Conservation (phyloP, 345 rosid species). For the Eucalyptus camaldulensis region DNA sequence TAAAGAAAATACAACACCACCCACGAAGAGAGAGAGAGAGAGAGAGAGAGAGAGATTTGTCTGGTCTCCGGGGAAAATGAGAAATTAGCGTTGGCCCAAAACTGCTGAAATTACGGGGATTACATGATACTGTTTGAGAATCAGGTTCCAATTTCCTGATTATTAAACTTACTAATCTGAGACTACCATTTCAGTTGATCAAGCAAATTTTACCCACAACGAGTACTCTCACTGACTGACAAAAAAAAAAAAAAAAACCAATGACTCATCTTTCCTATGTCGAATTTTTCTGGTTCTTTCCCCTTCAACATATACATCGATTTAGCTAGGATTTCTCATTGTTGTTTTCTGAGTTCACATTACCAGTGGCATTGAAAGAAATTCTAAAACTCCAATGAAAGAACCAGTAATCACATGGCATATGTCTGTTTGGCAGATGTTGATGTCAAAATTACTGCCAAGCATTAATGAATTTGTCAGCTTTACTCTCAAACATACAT, state of each 20-base stretch:
- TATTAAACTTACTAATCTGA: neutral
- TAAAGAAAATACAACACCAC: neutral
- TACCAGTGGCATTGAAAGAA: neutral
- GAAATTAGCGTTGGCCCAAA: neutral
- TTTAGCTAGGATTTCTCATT: neutral
- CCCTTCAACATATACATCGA: neutral
- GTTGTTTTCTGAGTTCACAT: neutral
- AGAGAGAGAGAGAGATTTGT: neutral
- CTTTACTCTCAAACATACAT: neutral
- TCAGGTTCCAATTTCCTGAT: neutral
- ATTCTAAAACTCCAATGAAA: neutral
- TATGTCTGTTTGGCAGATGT: neutral
- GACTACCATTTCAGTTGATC: neutral
- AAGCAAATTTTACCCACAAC: neutral
- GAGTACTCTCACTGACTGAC: neutral
- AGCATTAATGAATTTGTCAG: neutral
- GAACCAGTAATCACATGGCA: neutral
- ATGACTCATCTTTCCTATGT: neutral
- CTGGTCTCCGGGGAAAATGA: neutral
- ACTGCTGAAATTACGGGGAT: neutral
- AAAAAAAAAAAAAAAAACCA: neutral
- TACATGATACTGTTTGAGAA: neutral
- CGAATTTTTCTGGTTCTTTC: neutral
- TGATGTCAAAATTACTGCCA: neutral
- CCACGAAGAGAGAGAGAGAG: neutral